Evolutionary conservation across 179 eudicot species (phyloP).

Genomic region (Camellia oleifera): DNA sequence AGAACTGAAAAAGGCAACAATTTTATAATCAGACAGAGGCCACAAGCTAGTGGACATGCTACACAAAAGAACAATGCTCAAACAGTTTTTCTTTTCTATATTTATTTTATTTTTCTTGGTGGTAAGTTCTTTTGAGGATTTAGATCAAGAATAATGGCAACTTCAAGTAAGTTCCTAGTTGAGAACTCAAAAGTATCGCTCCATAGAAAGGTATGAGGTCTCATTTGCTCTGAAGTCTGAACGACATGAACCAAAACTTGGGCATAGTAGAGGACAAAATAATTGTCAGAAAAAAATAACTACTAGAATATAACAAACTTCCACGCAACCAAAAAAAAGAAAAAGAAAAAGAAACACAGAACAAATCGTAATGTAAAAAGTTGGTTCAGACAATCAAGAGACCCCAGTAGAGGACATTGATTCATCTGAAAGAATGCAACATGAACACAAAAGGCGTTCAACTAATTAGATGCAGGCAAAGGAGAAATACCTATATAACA

Average conservation of each 20-base stretch:
- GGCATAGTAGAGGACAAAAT: background rate
- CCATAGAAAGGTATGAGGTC: background rate
- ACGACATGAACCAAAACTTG: background rate
- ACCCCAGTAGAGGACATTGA: background rate
- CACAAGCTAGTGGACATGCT: too few species aligned
- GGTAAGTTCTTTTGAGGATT: background rate
- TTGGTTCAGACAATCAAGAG: background rate
- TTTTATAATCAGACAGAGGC: constrained; percentile 4
- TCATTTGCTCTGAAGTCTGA: background rate
- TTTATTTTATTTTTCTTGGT: background rate
- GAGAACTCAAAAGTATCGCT: background rate
- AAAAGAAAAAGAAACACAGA: background rate
- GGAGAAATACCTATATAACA: background rate
- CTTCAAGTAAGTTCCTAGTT: background rate
- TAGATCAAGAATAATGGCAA: background rate
- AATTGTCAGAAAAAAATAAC: background rate
- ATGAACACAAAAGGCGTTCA: too few species aligned
- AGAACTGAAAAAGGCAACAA: constrained; percentile 8
- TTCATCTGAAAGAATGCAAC: background rate
- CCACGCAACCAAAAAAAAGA: background rate
- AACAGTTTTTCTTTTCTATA: too few species aligned
- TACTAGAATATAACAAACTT: too few species aligned
- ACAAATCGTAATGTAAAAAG: background rate
- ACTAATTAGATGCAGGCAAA: background rate
- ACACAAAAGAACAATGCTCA: background rate